Evolutionary conservation across 2,329 filamentous ascomycete species (phyloP).

Genomic region (Penicillium sp.): DNA sequence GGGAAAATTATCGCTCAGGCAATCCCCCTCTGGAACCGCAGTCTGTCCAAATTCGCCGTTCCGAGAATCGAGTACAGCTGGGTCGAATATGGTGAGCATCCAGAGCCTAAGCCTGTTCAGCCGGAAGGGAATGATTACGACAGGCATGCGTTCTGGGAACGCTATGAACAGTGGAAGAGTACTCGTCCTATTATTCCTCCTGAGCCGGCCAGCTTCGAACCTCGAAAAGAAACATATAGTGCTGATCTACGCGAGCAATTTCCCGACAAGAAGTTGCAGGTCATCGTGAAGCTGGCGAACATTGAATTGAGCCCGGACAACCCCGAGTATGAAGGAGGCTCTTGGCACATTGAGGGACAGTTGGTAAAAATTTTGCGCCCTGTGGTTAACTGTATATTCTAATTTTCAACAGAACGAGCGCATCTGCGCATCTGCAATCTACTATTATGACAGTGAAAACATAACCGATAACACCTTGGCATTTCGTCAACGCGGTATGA

Average conservation of each 20-base stretch:
- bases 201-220: not conserved
- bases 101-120: conserved; percentile 1
- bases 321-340: conserved; percentile 14
- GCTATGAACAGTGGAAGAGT: not conserved
- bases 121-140: not conserved
- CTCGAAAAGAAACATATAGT: not conserved
- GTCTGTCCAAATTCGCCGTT: conserved; percentile 8
- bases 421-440: conserved; percentile 63
- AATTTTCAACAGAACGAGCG: conserved; percentile 54
- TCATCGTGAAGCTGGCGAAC: conserved; percentile 23
- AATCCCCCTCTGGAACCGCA: conserved; percentile 49
- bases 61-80: conserved; percentile 12
- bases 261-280: conserved; percentile 34
- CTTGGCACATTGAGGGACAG: conserved; percentile 22
- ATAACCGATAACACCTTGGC: conserved; percentile 53
- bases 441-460: conserved; percentile 64
- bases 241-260: conserved; percentile 30
- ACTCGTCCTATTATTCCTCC: not conserved
- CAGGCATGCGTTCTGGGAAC: not conserved
- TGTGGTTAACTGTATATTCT: conserved; percentile 47
- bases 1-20: conserved; percentile 38
- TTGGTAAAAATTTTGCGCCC: conserved; percentile 3
- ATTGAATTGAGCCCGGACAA: conserved; percentile 19
- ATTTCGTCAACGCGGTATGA: conserved; percentile 45
- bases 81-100: conserved; percentile 10